Evolutionary conservation across 352 stramenopile species (phyloP), one percentile per base, ranked within the genome.

Genomic region (Pythium periplocum): DNA sequence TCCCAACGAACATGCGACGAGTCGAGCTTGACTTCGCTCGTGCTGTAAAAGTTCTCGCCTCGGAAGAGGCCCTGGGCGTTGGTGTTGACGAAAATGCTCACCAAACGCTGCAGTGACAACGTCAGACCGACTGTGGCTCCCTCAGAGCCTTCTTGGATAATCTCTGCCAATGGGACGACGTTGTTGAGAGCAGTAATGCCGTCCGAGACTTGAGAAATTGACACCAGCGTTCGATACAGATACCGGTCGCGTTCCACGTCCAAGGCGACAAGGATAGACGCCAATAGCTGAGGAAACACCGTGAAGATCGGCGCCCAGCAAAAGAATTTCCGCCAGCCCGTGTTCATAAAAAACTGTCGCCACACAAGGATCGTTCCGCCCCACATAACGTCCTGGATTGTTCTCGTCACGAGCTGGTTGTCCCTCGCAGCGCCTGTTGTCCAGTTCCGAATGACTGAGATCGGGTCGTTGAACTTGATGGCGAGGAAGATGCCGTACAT

Each of bases 101-200:
- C 65, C 35, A 73, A 70, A 31, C 69, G 68, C 57, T 86, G 73
- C 51, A 88, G 55, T 5, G 75, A 78, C 10, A 86, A 56, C 31
- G 64, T 75, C 32, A 88, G 65, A 17, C 78, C 78, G 41, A 86
- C 74, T 4, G 81, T 69, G 1, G 75, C 71, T 7, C 75, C 78
- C 41, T 88, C 78, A 0, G 69, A 86, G 2, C 78, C 78, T 50
- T 83, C 72, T 55, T 88, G 70, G 32, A 80, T 73, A 53, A 88
- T 86, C 49, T 88, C 78, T 2, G 71, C 83, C 17, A 86, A 62
- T 4, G 78, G 75, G 30, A 86, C 73, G 51, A 86, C 69, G 37
- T 66, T 71, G 55, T 76, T 78, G 32, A 88, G 51, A 17, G 71
- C 52, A 7, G 63, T 69, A 40, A 88, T 84, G 26, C 75, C 78